Evolutionary conservation across 768 basidiomycete genomes (phyloP), one percentile per base, ranked within the genome.

Genomic region (Mycena epipterygia): DNA sequence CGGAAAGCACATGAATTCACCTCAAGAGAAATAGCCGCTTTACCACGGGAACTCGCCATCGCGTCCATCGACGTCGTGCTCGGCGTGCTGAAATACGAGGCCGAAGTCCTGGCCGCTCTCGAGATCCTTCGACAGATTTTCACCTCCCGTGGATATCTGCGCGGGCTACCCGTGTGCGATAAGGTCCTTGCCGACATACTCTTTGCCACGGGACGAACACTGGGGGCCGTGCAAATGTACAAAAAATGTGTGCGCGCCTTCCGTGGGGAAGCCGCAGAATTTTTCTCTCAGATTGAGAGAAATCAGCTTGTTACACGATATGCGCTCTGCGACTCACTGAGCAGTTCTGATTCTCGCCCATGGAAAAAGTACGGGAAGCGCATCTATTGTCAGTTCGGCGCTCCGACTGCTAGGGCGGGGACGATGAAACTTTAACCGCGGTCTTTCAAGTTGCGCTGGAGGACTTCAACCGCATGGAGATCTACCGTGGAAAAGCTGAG

Each of bases 151-250:
- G n/a, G 57, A 16, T 67, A 67, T 44, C 13, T 41, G 7, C 57
- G 48, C 21, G 65, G 65, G 11, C 19, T 52, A 2, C 65, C 57
- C 5, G 30, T 37, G 5, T 67, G 65, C 19, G 65, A 67, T 23
- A 51, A 17, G 13, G 33, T 59, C 21, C 1, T 59, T 14, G 57
- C 65, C 8, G 56, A 55, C 19, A 56, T 64, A 9, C 16, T 25
- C 1, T 7, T 56, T 12, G 30, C 30, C 30, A 17, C 55, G 0
- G 64, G 64, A 14, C 39, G 53, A 37, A 42, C 19, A 1, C 5
- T 6, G 19, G 64, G 37, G 21, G 64, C 64, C n/a, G 8, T 29
- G 4, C 11, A 51, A 35, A 9, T 66, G 12, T 66, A 57, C 33
- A 32, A 46, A n/a, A 66, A 42, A 49, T 56, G 37, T 33, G 19